Conservation (phyloP, 768 basidiomycete genomes). For the Suillus fuscotomentosus region DNA sequence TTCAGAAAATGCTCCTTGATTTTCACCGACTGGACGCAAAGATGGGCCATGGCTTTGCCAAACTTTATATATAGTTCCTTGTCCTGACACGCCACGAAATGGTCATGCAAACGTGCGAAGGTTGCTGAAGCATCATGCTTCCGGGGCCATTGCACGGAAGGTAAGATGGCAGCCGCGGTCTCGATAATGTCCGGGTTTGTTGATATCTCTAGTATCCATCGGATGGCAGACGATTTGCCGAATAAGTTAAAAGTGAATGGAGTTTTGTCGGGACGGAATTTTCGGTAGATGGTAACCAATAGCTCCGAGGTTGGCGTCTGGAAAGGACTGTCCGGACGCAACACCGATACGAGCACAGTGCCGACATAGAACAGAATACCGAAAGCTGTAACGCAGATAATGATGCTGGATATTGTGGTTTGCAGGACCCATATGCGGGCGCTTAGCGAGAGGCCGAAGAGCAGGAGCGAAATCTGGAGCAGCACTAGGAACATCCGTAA, state of each 20-base stretch:
- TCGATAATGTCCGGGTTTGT: neutral
- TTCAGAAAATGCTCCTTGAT: neutral
- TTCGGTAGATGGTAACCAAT: neutral
- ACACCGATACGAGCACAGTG: neutral
- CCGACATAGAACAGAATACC: neutral
- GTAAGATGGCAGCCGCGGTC: neutral
- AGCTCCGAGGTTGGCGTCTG: neutral
- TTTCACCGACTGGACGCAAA: neutral
- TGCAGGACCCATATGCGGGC: neutral
- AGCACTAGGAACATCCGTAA: neutral
- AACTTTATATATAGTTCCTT: neutral
- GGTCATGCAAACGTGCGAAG: neutral
- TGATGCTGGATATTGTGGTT: neutral
- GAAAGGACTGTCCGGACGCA: neutral
- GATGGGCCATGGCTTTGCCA: neutral
- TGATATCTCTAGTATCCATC: conserved; percentile 20
- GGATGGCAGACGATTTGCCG: conserved; percentile 1
- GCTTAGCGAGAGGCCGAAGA: neutral
- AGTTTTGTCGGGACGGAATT: neutral
- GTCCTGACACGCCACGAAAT: neutral
- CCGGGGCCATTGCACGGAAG: neutral
- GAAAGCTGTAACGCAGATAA: neutral
- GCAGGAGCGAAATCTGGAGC: neutral
- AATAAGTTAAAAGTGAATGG: too few species aligned
- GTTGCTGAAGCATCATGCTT: neutral